Evolutionary conservation across 139 green algal species (phyloP).

Genomic region (Closterium sp.): DNA sequence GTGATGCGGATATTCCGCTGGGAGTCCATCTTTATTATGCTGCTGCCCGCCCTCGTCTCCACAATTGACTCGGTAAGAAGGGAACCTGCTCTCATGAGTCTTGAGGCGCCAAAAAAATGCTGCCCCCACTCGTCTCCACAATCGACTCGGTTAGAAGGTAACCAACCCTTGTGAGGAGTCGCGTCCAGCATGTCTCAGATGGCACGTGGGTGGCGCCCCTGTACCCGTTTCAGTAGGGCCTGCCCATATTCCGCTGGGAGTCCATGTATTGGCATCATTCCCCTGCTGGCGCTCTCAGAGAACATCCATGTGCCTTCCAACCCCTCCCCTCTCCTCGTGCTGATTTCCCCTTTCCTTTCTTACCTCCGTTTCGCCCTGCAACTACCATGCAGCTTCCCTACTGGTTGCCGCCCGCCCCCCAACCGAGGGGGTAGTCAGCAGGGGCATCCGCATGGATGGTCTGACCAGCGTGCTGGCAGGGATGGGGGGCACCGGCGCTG

Average conservation of each 20-base stretch:
- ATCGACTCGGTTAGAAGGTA: constrained; percentile 13
- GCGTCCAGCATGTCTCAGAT: not conserved
- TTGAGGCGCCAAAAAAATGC: not conserved
- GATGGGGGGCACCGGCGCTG: constrained; percentile 2
- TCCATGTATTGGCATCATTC: constrained; percentile 6
- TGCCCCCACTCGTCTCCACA: constrained; percentile 3
- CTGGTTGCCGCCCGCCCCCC: constrained; percentile 7
- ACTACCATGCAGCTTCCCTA: not conserved
- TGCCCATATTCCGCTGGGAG: not conserved
- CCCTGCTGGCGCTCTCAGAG: not conserved
- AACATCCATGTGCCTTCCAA: not conserved
- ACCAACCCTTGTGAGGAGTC: no score
- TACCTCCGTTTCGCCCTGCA: not conserved
- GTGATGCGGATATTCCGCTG: constrained; percentile 16
- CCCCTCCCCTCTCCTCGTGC: not conserved
- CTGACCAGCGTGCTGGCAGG: not conserved
- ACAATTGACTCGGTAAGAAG: constrained; percentile 22
- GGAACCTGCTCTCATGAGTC: no score
- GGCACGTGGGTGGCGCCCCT: not conserved
- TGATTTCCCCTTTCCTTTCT: not conserved
- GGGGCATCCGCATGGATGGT: constrained; percentile 11
- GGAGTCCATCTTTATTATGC: constrained; percentile 19
- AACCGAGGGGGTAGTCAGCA: constrained; percentile 1
- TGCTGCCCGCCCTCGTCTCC: constrained; percentile 5
- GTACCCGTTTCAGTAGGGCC: constrained; percentile 16